Evolutionary conservation across 2,329 filamentous ascomycete genomes (phyloP), one percentile per base, ranked within the genome.

Genomic region (Pezicula neosporulosa): DNA sequence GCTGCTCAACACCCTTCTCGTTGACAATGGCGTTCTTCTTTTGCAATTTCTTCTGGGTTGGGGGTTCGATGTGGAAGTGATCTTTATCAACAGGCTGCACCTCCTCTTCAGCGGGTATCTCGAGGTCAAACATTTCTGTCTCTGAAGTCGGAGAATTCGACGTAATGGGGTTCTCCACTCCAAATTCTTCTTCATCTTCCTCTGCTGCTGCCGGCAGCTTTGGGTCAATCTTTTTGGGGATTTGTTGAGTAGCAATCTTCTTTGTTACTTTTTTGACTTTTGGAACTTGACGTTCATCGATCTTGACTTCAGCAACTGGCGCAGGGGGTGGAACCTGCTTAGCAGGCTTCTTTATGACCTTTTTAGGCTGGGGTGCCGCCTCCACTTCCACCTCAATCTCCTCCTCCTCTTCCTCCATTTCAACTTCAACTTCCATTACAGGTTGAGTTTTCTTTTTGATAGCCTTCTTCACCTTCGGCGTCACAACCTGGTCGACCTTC

Each of bases 181-280:
- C 42, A 33, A 8, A 28, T 7, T 16, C 15, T 44, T 44, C 13
- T 64, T 53, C 15, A 52, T 48, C 8, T 63, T 61, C 9, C 21
- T 24, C 18, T 28, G n/a, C 42, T 27, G 13, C 42, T 21, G 19
- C 21, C 13, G 24, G n/a, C 7, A 27, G 12, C 21, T 7, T 15
- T 12, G 13, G 9, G 8, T 33, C 30, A 13, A 13, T 33, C 3
- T 13, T 33, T 13, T 33, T 33, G 30, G 30, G 30, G 7, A 33
- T 33, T 33, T 7, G 30, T 10, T 33, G 30, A 13, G 30, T 13
- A 33, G 9, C 12, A 33, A 13, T 9, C 12, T 33, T 33, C 30
- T 33, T 33, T 33, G 9, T 7, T 9, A 33, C 7, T 13, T 33
- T 33, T 13, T 33, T 33, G 30, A 33, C 30, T 7, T 33, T 33